Conservation (phyloP, 306 rosid species). For the Corylus americana region DNA sequence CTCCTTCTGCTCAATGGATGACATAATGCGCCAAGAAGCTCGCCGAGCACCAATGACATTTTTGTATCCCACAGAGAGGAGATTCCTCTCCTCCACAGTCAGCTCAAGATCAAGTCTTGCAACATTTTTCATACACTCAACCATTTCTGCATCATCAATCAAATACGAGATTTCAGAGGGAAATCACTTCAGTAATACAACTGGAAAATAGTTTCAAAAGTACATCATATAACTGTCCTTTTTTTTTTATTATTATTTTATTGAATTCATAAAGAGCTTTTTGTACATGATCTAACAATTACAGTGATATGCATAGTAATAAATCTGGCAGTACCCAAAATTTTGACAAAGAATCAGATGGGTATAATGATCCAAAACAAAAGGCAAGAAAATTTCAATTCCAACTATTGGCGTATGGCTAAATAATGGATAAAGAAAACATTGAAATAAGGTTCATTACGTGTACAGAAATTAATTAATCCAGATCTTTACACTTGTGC, state of each 20-base stretch:
- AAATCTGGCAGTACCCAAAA: not conserved
- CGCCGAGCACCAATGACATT: constrained; percentile 94
- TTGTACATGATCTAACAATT: not conserved
- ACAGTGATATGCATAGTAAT: not conserved
- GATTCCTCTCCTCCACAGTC: constrained; percentile 97
- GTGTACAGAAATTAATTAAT: not conserved
- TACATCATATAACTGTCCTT: not conserved
- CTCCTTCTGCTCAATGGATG: constrained; percentile 97
- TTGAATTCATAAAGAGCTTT: not conserved
- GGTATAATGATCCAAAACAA: not conserved
- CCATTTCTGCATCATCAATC: constrained; percentile 73
- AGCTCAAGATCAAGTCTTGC: constrained; percentile 91
- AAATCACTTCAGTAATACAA: not conserved
- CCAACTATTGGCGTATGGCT: not conserved
- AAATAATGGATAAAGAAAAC: not conserved
- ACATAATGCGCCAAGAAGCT: constrained; percentile 99
- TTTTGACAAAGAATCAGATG: not conserved
- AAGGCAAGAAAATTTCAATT: not conserved
- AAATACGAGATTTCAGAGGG: constrained; percentile 23
- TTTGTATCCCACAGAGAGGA: constrained; percentile 96
- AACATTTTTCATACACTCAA: constrained; percentile 85
- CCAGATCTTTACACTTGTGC: not conserved
- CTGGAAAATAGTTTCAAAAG: constrained; percentile 8
- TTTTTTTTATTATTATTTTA: too few species aligned
- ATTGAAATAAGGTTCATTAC: not conserved